Evolutionary conservation across 108 stramenopile genomes (phyloP), one percentile per base, ranked within the genome.

Genomic region (Aurantiochytrium sp.): DNA sequence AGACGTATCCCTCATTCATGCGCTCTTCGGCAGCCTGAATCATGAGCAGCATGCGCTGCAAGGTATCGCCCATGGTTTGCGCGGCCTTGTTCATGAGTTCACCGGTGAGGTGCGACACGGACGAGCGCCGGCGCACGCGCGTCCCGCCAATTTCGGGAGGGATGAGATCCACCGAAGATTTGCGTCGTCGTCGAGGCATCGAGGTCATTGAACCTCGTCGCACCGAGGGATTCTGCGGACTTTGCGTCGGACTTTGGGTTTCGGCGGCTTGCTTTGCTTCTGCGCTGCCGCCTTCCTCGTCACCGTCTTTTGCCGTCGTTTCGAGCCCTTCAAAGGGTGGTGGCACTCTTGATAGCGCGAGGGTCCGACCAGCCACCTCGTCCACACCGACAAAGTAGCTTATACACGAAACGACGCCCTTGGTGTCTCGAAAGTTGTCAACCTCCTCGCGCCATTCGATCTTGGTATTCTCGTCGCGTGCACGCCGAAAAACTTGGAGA

Each of bases 21-120:
- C 93, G 89, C 64, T 92, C 87, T 91, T 92, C 92, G 19, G 92
- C 92, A 64, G 92, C 89, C 55, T 93, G 92, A 23, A 92, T 44
- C 89, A 45, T 89, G 57, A 91, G 87, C 18, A 90, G 10, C 58
- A 87, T 28, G 16, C 87, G 87, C 28, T 83, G 76, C 28, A 83
- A 35, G 14, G 64, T 69, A 18, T 69, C 25, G 14, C 64, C 64
- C 8, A 69, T 42, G 0, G 64, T 23, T 10, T 42, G 42, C 1
- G 21, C 64, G 8, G 64, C 64, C 8, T 16, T 12, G 6, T 28
- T 23, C 25, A 8, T 8, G 12, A 69, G 42, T 42, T 12, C 64
- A 12, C 25, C 64, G 0, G 64, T 69, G 64, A 42, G 10, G 64
- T 23, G 14, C 42, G 35, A 28, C 42, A 69, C 64, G 8, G 64